Evolutionary conservation across 768 basidiomycete species (phyloP), one percentile per base, ranked within the genome.

Genomic region (Tulasnella calospora): DNA sequence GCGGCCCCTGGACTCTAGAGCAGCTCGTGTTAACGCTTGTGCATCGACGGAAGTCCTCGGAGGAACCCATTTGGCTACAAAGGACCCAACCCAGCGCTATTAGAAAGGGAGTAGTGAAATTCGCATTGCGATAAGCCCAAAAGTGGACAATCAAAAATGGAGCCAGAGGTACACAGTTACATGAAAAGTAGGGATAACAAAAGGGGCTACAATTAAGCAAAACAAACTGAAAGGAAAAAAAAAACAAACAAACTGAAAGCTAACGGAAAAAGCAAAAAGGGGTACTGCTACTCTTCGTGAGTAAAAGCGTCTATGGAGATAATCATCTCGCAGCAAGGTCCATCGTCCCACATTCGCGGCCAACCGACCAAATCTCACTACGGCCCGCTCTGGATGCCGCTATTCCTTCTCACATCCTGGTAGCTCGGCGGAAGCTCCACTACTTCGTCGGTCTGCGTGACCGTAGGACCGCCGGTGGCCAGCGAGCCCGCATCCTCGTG

Each of bases 371-470:
- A 5, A 61, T 27, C 57, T 27, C 8, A 61, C 30, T 23, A 61
- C 10, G n/a, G 23, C 57, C 57, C 30, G 19, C 23, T 23, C 10
- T 30, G n/a, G 27, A 27, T 61, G 6, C 57, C 57, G 27, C 57
- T 61, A 30, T 76, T 78, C 41, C 76, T 40, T 27, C 79, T 36
- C 40, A 80, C 79, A 23, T 69, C 73, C 30, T 38, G 21, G 55
- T 80, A 80, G 30, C 80, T 79, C 36, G 79, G 79, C 15, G 79
- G 79, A 23, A 79, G 61, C 71, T 80, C 79, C 23, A 79, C 71
- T 23, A 80, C 55, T 57, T 79, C 79, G 12, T 78, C 79, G n/a
- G 4, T 51, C 21, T 35, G 73, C 17, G 23, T 15, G 27, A 19
- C 33, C 15, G 79, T 6, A 8, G 73, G 74, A 17, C 70, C 79